Evolutionary conservation across 1,284 basidiomycete species (phyloP), one percentile per base, ranked within the genome.

Genomic region (Tilletia walkeri): DNA sequence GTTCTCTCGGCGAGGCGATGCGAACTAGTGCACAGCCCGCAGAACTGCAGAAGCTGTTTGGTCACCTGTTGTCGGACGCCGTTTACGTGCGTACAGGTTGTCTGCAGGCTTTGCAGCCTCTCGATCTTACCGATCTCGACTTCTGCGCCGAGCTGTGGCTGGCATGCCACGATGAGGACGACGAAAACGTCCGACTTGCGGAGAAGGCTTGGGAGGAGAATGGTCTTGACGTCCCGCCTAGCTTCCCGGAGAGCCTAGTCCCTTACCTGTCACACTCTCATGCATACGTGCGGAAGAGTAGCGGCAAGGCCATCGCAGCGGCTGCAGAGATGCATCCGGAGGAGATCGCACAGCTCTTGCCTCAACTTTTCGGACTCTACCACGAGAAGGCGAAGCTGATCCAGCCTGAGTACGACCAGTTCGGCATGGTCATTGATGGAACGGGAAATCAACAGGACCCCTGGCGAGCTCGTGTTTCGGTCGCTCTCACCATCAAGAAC

Each of bases 191-290:
- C 0, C 87, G 90, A 59, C 86, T 98, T 50, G 95, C 95, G 7
- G 86, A 86, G 38, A 89, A 91, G 78, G 84, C 94, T 12, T 99
- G 95, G 95, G 94, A 96, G 71, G 96, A 99, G 79, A 99, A 99
- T 78, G 95, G 92, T 12, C 85, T 99, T 48, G 94, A 98, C 79
- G 89, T 96, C 5, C 89, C 92, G 0, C 91, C 92, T 77, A 84
- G 84, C 3, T 96, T 90, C 84, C 85, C 93, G 0, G 82, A 84
- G 1, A 86, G 87, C 56, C 85, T 98, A 18, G 82, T 93, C 10
- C 83, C 85, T 0, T 92, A 90, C 80, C 87, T 98, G 34, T 90
- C 88, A 39, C 92, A 98, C 79, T 88, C 91, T 0, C 90, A 91
- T 79, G 86, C 87, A 2, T 94, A 94, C 76, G 94, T 95, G 39